phyloP scores from a whole-genome alignment of 1,284 basidiomycete species.

The Papiliotrema nemorosa region DNA sequence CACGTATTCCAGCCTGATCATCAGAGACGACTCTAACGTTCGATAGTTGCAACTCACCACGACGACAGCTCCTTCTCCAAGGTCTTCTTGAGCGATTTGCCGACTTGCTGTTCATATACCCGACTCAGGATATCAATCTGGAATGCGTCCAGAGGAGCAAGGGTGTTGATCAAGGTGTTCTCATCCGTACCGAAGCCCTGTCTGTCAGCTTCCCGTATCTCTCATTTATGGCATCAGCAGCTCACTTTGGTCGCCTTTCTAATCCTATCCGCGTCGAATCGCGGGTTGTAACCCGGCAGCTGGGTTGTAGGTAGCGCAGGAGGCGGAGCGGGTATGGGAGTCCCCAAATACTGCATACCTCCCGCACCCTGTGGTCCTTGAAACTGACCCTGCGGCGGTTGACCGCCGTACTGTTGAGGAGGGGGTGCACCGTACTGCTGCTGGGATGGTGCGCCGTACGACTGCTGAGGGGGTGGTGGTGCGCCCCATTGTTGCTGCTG shows the following conservation, averaged over 20 bases:
- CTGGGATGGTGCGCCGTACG: constrained; percentile 18
- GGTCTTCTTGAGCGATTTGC: constrained; percentile 38
- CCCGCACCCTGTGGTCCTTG: constrained; percentile 1
- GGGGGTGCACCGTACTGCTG: constrained; percentile 9
- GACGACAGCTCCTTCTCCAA: constrained; percentile 49
- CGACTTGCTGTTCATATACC: constrained; percentile 45
- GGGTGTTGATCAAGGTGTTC: constrained; percentile 39
- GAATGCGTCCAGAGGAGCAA: constrained; percentile 46
- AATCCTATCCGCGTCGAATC: constrained; percentile 47
- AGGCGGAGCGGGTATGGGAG: constrained; percentile 42
- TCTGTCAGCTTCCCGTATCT: constrained; percentile 4
- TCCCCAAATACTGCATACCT: constrained; percentile 37
- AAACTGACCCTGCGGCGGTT: constrained; percentile 1
- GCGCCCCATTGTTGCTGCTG: constrained; percentile 11
- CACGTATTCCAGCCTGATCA: constrained; percentile 43
- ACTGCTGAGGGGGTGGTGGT: constrained; percentile 8
- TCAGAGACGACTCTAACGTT: not conserved
- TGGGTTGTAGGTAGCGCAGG: constrained; percentile 37
- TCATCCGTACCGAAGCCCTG: constrained; percentile 51
- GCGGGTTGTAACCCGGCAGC: constrained; percentile 43
- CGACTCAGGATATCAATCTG: constrained; percentile 46
- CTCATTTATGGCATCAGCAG: not conserved
- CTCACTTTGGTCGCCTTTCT: constrained; percentile 49
- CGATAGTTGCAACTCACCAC: constrained; percentile 31
- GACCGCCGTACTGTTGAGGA: constrained; percentile 8